Evolutionary conservation across 2,329 filamentous ascomycete genomes (phyloP).

Genomic region (Fusarium sp.): DNA sequence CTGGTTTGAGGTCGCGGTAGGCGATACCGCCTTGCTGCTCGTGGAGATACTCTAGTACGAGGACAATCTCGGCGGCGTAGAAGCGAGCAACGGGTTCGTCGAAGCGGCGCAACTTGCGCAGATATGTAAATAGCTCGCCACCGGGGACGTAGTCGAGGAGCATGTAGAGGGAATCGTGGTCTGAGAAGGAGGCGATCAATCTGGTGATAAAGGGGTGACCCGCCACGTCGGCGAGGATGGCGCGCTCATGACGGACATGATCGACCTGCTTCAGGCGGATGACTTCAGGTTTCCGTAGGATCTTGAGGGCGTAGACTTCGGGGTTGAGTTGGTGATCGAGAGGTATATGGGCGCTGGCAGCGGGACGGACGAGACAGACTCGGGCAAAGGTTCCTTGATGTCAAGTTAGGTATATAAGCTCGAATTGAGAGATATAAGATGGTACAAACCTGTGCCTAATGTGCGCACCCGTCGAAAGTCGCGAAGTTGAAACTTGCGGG

Average conservation of each 20-base stretch:
- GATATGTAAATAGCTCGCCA: conserved; percentile 84
- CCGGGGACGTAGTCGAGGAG: conserved; percentile 84
- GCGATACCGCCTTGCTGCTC: conserved; percentile 79
- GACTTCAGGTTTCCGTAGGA: conserved; percentile 74
- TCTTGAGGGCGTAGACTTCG: conserved; percentile 80
- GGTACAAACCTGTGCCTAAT: conserved; percentile 70
- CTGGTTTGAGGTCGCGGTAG: conserved; percentile 82
- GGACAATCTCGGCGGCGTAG: conserved; percentile 83
- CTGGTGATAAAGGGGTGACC: conserved; percentile 86
- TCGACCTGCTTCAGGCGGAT: conserved; percentile 86
- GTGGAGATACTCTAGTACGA: conserved; percentile 82
- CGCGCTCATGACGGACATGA: conserved; percentile 83
- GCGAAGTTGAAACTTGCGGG: conserved; percentile 46
- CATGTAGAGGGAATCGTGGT: conserved; percentile 80
- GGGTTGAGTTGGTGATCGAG: conserved; percentile 49
- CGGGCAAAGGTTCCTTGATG: conserved; percentile 76
- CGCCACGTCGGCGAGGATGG: conserved; percentile 77
- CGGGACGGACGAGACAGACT: conserved; percentile 77
- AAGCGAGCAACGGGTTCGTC: conserved; percentile 80
- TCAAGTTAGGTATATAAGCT: conserved; percentile 8
- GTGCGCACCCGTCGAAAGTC: conserved; percentile 80
- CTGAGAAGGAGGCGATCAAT: conserved; percentile 79
- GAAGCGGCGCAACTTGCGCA: conserved; percentile 78
- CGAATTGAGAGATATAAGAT: not conserved
- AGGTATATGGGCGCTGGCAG: conserved; percentile 57